Evolutionary conservation across 805 yeast species (phyloP).

Genomic region (Kodamaea lidongshanica): DNA sequence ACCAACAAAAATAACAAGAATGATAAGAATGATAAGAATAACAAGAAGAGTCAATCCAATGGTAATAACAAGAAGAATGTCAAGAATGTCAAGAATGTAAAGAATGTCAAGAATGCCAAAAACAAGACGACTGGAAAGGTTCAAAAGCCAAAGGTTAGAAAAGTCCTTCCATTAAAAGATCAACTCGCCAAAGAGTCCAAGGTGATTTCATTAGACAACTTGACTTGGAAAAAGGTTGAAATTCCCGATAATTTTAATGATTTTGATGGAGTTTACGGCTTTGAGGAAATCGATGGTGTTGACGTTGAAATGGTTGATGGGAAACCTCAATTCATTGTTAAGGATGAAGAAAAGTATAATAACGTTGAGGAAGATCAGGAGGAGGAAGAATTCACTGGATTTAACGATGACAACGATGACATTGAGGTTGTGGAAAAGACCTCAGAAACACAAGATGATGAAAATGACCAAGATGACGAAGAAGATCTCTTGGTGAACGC

Average conservation of each 20-base stretch:
- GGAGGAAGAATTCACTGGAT: constrained; percentile 24
- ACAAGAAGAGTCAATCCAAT: constrained; percentile 2
- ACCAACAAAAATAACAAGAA: neutral
- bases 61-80: neutral
- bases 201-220: constrained; percentile 43
- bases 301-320: constrained; percentile 73
- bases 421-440: constrained; percentile 6
- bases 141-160: constrained; percentile 8
- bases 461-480: constrained; percentile 8
- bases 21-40: too few species aligned
- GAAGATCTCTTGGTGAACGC: constrained; percentile 22
- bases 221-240: constrained; percentile 77
- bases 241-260: constrained; percentile 81
- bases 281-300: constrained; percentile 93
- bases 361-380: constrained; percentile 22
- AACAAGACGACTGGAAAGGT: constrained; percentile 3
- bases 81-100: constrained; percentile 1
- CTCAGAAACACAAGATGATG: constrained; percentile 5
- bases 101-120: constrained; percentile 3
- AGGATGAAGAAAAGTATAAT: constrained; percentile 27
- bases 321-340: constrained; percentile 46
- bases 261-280: constrained; percentile 84
- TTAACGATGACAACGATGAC: constrained; percentile 15
- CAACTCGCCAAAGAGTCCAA: constrained; percentile 27
- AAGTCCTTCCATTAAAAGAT: constrained; percentile 24